Conservation (phyloP, 176 grass and related monocot genomes). For the Phoenix dactylifera region DNA sequence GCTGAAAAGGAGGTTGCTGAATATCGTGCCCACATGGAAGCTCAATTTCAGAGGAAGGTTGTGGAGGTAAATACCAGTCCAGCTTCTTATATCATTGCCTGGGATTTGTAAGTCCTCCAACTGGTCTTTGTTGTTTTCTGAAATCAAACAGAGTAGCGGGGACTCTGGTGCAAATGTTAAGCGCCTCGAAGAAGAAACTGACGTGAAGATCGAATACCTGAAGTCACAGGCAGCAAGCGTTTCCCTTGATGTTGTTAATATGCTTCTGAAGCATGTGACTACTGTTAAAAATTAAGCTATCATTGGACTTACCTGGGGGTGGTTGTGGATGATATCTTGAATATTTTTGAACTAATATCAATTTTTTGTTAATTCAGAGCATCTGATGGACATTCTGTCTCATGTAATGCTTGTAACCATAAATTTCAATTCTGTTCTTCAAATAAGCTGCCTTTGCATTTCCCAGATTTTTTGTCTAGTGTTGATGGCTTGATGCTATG, state of each 20-base stretch:
- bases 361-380: no score
- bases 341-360: no score
- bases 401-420: no score
- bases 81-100: background rate
- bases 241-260: constrained; percentile 59
- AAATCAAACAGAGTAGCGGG: constrained; percentile 46
- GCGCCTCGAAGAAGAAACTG: constrained; percentile 71
- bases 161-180: constrained; percentile 77
- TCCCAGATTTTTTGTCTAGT: no score
- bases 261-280: constrained; percentile 83
- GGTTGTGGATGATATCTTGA: no score
- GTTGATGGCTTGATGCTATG: no score
- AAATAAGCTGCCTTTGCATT: no score
- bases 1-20: constrained; percentile 68
- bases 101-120: background rate
- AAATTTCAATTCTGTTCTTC: no score
- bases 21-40: constrained; percentile 65
- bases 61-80: constrained; percentile 36
- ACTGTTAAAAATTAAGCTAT: constrained; percentile 1
- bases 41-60: constrained; percentile 73
- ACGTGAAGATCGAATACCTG: constrained; percentile 39
- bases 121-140: constrained; percentile 4
- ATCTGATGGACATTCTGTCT: no score
- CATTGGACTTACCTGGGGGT: no score
- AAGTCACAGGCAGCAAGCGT: constrained; percentile 44